Conservation (phyloP, 2,329 filamentous ascomycete genomes). For the Phymatotrichopsis omnivora region DNA sequence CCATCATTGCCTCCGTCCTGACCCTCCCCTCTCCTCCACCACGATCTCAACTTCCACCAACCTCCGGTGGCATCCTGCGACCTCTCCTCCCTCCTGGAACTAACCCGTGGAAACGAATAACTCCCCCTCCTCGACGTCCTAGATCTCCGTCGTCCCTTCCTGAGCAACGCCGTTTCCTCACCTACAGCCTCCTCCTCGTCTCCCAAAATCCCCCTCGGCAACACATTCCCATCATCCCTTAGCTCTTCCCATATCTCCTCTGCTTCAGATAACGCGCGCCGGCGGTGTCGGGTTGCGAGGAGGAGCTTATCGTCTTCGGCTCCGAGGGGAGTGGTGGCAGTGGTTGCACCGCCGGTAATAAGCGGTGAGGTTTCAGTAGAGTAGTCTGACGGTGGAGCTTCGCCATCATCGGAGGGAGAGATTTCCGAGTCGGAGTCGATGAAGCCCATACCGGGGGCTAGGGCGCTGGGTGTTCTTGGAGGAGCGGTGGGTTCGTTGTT, state of each 20-base stretch:
- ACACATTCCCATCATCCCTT: constrained; percentile 54
- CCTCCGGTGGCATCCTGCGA: constrained; percentile 22
- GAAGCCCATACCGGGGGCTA: constrained; percentile 74
- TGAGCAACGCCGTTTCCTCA: constrained; percentile 23
- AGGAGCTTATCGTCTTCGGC: constrained; percentile 37
- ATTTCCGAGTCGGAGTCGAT: constrained; percentile 50
- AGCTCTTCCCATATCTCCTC: constrained; percentile 83
- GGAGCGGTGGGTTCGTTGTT: constrained; percentile 36
- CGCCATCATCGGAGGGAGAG: constrained; percentile 44
- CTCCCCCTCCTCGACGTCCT: constrained; percentile 5
- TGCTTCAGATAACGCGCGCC: constrained; percentile 49
- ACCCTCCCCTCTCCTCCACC: constrained; percentile 31
- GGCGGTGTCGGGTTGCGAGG: constrained; percentile 33
- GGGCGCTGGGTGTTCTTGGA: constrained; percentile 44
- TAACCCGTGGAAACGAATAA: constrained; percentile 12
- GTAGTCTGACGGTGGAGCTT: constrained; percentile 41
- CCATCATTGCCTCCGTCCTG: constrained; percentile 27
- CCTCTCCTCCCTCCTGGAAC: constrained; percentile 7
- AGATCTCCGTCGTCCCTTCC: constrained; percentile 8
- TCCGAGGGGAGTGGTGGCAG: constrained; percentile 20
- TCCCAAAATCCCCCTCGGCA: constrained; percentile 12
- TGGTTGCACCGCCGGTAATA: no score
- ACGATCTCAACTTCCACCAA: constrained; percentile 25
- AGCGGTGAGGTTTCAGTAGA: no score
- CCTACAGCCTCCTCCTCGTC: constrained; percentile 21